Base-by-base conservation (phyloP, 2,329 filamentous ascomycete species). In the Arthroderma sp. region DNA sequence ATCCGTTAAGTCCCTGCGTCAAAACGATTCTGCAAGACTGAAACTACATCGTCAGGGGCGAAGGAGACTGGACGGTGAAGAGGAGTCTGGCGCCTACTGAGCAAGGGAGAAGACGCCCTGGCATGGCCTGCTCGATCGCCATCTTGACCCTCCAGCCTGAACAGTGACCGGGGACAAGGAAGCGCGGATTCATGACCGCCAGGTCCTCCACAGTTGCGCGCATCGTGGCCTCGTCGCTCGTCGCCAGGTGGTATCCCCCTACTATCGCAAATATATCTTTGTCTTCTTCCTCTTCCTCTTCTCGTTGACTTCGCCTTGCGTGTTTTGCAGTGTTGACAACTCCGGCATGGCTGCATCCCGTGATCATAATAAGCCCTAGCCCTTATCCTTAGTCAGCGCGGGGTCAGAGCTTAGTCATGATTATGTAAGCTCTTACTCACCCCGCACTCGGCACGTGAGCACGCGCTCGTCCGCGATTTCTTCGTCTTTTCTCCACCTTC, bases 131-230 rank as follows among this genome's bases (percentile, higher is more conserved):
- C 65, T 80, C 77, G 60, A 80, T 78, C 44, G 72, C 71, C 61
- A 75, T 75, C 64, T 80, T 80, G 37, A 77, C 78, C 60, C 77
- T 70, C 78, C 78, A 82, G 4, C 79, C 79, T 0, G 78, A 77
- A 61, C 78, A 81, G 64, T 81, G 79, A 0, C 79, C 79, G 0
- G 79, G 77, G 64, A 81, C 70, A 2, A 81, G 63, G 0, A 81
- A 68, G 11, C 73, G 73, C 0, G 77, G 76, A 55, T 74, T 69
- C 2, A 81, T 63, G 0, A 61, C 67, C 61, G 76, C 75, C 21
- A 81, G 65, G 55, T 79, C 78, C n/a, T 65, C 62, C 1, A 81
- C 67, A 0, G 77, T 78, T 17, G 66, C 68, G 41, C 74, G 63
- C 56, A 79, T 66, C 55, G 76, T 74, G 2, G 70, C 65, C 2